phyloP scores from a whole-genome alignment of 441 rosid genomes.

The Theobroma grandiflorum region DNA sequence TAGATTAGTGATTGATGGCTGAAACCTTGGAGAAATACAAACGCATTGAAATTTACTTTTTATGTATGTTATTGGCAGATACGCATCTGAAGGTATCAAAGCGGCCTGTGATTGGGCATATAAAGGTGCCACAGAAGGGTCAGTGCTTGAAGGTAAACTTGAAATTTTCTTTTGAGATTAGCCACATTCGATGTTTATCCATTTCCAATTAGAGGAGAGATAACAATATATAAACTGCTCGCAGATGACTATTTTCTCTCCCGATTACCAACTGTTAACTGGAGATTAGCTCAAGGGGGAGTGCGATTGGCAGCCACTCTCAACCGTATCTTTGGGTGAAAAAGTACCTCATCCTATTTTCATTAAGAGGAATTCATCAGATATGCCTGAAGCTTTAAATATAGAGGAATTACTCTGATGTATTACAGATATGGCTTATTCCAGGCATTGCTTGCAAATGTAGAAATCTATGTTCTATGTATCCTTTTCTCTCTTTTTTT shows the following conservation, averaged over 20 bases:
- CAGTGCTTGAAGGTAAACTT: constrained; percentile 63
- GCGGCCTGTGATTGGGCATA: constrained; percentile 94
- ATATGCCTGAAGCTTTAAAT: constrained; percentile 1
- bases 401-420: not conserved
- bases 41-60: not conserved
- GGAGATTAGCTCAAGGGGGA: constrained; percentile 84
- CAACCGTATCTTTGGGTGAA: constrained; percentile 65
- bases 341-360: not conserved
- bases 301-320: constrained; percentile 86
- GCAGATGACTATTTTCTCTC: constrained; percentile 82
- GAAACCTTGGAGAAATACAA: not conserved
- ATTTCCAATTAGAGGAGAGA: not conserved
- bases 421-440: not conserved
- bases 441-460: not conserved
- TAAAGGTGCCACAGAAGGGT: constrained; percentile 67
- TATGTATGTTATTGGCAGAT: constrained; percentile 42
- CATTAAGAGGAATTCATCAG: not conserved
- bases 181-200: not conserved
- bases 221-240: constrained; percentile 8
- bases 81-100: constrained; percentile 83
- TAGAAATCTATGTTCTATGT: not conserved
- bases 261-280: constrained; percentile 64
- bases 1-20: not conserved
- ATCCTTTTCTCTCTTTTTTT: not conserved
- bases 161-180: not conserved